Evolutionary conservation across 2,329 filamentous ascomycete genomes (phyloP), one percentile per base, ranked within the genome.

Genomic region (Bimuria novae-zelandiae): DNA sequence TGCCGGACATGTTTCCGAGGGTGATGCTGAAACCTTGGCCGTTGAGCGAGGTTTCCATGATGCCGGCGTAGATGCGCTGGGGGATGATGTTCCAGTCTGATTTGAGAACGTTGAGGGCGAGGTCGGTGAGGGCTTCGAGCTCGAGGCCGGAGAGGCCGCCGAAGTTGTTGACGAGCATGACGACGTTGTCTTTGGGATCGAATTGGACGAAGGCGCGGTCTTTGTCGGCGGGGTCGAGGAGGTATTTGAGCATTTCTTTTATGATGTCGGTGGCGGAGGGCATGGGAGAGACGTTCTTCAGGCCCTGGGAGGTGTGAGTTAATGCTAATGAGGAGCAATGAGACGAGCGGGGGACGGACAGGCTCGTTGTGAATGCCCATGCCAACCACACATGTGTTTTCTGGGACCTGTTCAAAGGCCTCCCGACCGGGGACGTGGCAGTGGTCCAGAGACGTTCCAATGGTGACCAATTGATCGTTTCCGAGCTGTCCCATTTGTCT

Each of bases 11-110:
- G 57, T 83, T 83, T 27, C 80, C 79, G 0, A 84, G 66, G 0
- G 81, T 82, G 27, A 84, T 79, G 7, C 78, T 82, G 73, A 82
- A 84, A 4, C 81, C 82, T 6, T 81, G 81, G 1, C 77, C 81
- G 57, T 84, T 83, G 7, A 84, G 68, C 0, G 79, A 82, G 0
- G 80, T 82, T 54, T 83, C 80, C 40, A 83, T 79, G 2, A 76
- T 69, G 6, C 77, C 77, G 1, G 76, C 74, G 55, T 80, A 79
- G 36, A 81, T 77, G 41, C 79, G 76, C 10, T 65, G 63, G 1
- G 80, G 80, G 6, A 68, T 71, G 44, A 83, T 81, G 3, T 75
- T 73, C 77, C 79, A 82, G 50, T 78, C 77, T 4, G 65, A 64
- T 43, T 78, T 61, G 21, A 82, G 67, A 11, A 77, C 71, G 39